phyloP scores from a whole-genome alignment of 139 green algal genomes.

The Volvox reticuliferus region DNA sequence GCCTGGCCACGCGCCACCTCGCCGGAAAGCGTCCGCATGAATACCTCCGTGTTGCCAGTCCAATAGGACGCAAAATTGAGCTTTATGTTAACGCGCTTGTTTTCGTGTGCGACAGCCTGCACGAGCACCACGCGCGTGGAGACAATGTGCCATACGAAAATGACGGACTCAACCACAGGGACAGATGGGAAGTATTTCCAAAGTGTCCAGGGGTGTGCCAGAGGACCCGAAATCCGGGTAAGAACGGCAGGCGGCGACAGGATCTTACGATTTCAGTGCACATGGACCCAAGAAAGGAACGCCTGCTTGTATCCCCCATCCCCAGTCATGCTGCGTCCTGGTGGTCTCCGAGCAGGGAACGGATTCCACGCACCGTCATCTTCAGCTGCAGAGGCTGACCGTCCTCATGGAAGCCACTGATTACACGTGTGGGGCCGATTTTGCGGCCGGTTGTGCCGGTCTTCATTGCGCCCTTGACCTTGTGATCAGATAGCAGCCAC shows the following conservation, averaged over 20 bases:
- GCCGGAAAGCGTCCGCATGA: constrained; percentile 34
- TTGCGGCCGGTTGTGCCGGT: constrained; percentile 49
- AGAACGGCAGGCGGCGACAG: too few species aligned
- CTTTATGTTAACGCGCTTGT: constrained; percentile 50
- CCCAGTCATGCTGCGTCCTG: too few species aligned
- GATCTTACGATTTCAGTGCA: too few species aligned
- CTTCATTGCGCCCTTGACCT: constrained; percentile 60
- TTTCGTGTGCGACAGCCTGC: constrained; percentile 40
- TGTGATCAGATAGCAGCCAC: constrained; percentile 51
- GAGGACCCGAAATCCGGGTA: too few species aligned
- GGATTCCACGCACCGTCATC: constrained; percentile 22
- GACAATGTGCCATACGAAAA: too few species aligned
- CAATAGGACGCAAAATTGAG: constrained; percentile 37
- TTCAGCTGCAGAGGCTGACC: constrained; percentile 29
- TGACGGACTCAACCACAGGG: too few species aligned
- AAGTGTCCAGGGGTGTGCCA: too few species aligned
- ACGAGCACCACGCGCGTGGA: too few species aligned
- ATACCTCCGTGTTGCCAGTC: constrained; percentile 43
- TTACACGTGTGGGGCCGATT: constrained; percentile 34
- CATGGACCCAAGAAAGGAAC: too few species aligned
- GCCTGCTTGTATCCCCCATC: too few species aligned
- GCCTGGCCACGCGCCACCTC: background rate
- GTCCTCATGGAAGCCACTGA: constrained; percentile 45
- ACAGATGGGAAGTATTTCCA: too few species aligned
- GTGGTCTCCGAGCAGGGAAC: too few species aligned